These are phyloP conservation scores for Breynia disticha DNA, from an alignment of 441 rosid species.

Conservation along the genomic window DNA sequence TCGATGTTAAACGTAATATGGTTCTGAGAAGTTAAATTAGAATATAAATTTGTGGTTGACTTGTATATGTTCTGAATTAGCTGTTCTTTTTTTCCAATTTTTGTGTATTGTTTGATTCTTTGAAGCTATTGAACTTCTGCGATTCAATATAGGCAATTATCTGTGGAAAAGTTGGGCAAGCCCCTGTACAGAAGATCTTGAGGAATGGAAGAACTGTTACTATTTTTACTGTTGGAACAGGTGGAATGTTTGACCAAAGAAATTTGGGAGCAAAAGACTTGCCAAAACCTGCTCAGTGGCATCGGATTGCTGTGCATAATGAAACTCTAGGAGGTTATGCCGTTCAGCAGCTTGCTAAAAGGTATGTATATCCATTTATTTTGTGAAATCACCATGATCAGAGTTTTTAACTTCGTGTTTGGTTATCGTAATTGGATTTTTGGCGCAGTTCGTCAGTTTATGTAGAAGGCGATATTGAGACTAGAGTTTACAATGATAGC, in stretches of 20 bases:
- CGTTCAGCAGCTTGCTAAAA: slow-evolving; percentile 67
- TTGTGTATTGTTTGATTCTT: neutral
- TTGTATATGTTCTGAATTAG: neutral
- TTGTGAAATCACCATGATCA: too few relatives aligned
- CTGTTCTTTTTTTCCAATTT: neutral
- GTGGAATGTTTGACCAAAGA: slow-evolving; percentile 91
- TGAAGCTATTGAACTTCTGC: slow-evolving; percentile 4
- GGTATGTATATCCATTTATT: slow-evolving; percentile 28
- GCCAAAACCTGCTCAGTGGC: slow-evolving; percentile 94
- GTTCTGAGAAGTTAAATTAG: neutral
- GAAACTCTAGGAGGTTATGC: slow-evolving; percentile 65
- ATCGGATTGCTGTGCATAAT: slow-evolving; percentile 88
- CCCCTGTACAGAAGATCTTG: slow-evolving; percentile 84
- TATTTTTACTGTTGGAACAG: slow-evolving; percentile 85
- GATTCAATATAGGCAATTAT: slow-evolving; percentile 54
- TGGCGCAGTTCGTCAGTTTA: slow-evolving; percentile 73
- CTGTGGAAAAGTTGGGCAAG: slow-evolving; percentile 84
- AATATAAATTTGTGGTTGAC: neutral
- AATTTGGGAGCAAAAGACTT: slow-evolving; percentile 31
- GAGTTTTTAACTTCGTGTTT: too few relatives aligned
- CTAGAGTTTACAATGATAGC: slow-evolving; percentile 86
- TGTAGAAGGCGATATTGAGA: slow-evolving; percentile 92
- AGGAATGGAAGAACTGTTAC: slow-evolving; percentile 81
- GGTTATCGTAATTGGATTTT: slow-evolving; percentile 10
- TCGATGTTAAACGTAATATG: too few relatives aligned